A percentile compares a stretch with the other conserved stretches of the same genome.
These are phyloP conservation scores for Lipomyces starkeyi DNA, from an alignment of 805 yeast genomes.

Conservation along the genomic window DNA sequence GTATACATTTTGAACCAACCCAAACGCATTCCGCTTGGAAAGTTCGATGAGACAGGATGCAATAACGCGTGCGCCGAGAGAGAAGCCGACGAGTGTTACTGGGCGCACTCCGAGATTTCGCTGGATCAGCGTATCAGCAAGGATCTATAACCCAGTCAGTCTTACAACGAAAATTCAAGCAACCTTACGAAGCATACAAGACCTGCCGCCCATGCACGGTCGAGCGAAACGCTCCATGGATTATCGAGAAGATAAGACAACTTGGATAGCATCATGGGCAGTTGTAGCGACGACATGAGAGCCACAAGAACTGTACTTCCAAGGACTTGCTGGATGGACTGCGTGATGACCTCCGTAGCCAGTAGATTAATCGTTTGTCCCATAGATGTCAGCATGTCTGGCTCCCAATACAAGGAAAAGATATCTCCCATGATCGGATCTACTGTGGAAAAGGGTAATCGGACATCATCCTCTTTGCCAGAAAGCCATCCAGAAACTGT, in stretches of 20 bases:
- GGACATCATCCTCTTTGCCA: slow-evolving; percentile 91
- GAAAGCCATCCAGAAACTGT: slow-evolving; percentile 99
- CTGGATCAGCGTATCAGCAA: slow-evolving; percentile 88
- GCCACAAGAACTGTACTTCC: slow-evolving; percentile 91
- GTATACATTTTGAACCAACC: slow-evolving; percentile 85
- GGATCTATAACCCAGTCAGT: slow-evolving; percentile 50
- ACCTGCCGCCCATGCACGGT: slow-evolving; percentile 97
- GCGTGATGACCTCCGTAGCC: slow-evolving; percentile 91
- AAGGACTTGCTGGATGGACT: slow-evolving; percentile 91
- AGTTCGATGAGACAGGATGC: slow-evolving; percentile 87
- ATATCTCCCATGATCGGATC: slow-evolving; percentile 98
- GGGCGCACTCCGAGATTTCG: slow-evolving; percentile 93
- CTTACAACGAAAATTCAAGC: neutral
- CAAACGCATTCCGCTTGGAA: slow-evolving; percentile 83
- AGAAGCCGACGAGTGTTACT: slow-evolving; percentile 88
- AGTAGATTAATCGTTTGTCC: slow-evolving; percentile 95
- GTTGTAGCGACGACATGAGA: slow-evolving; percentile 88
- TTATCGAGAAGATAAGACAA: slow-evolving; percentile 88
- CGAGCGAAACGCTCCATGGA: slow-evolving; percentile 97
- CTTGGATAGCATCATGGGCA: slow-evolving; percentile 90
- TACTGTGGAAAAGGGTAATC: slow-evolving; percentile 93
- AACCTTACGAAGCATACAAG: slow-evolving; percentile 7
- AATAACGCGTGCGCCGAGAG: slow-evolving; percentile 89
- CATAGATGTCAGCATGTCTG: slow-evolving; percentile 92
- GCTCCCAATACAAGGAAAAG: slow-evolving; percentile 94